Percentiles rank a stretch among this genome's conserved stretches.
Evolutionary conservation across 306 rosid genomes (phyloP).

Genomic region (Potentilla sterilis): DNA sequence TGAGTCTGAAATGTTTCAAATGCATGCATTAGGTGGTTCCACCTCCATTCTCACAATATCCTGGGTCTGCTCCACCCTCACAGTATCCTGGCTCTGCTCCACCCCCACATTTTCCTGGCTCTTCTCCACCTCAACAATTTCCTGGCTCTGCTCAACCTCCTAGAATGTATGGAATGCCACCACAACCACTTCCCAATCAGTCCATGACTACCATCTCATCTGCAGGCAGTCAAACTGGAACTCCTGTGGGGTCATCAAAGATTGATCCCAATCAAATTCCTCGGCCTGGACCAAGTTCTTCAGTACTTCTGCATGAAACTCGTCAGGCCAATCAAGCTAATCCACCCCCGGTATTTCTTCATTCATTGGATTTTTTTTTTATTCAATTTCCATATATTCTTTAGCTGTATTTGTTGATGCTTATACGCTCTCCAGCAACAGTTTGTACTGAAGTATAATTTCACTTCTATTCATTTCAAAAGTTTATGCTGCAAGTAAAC

Average conservation of each 20-base stretch:
- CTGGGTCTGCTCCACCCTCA: conserved; percentile 66
- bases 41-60: conserved; percentile 54
- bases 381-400: conserved; percentile 5
- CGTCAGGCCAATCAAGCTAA: conserved; percentile 91
- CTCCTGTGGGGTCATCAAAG: conserved; percentile 79
- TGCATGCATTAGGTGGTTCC: conserved; percentile 37
- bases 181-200: conserved; percentile 72
- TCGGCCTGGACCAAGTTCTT: conserved; percentile 76
- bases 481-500: conserved; percentile 22
- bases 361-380: conserved; percentile 1
- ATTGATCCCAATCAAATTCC: conserved; percentile 99
- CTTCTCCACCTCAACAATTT: conserved; percentile 59
- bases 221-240: conserved; percentile 82
- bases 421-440: neutral
- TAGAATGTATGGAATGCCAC: conserved; percentile 92
- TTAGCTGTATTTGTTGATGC: conserved; percentile 9
- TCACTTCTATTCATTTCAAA: conserved; percentile 13
- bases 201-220: conserved; percentile 89
- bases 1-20: conserved; percentile 20
- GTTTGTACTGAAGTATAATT: neutral
- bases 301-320: conserved; percentile 78
- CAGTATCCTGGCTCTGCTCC: neutral
- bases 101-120: conserved; percentile 56
- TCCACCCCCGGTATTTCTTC: conserved; percentile 76
- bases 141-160: conserved; percentile 71